Conservation (phyloP, 73 alveolate genomes). For the Stentor coeruleus region DNA sequence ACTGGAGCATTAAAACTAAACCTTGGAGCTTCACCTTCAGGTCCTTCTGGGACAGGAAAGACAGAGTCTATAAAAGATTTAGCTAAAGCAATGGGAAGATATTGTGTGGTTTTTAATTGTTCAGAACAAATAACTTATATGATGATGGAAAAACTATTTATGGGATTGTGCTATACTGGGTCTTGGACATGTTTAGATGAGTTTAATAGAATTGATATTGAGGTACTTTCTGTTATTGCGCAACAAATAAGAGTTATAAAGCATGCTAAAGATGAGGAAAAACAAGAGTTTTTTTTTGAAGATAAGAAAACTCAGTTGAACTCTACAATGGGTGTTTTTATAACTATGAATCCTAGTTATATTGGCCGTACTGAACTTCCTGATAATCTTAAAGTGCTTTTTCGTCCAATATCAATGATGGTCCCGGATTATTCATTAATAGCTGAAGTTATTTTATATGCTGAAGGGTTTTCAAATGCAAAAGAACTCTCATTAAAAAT, state of each 20-base stretch:
- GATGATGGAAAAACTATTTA: conserved; percentile 92
- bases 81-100: conserved; percentile 92
- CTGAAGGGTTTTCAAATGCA: conserved; percentile 94
- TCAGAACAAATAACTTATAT: conserved; percentile 90
- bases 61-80: conserved; percentile 95
- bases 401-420: conserved; percentile 99
- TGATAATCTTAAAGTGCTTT: conserved; percentile 93
- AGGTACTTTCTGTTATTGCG: conserved; percentile 97
- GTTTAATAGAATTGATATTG: conserved; percentile 96
- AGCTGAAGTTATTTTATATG: conserved; percentile 94
- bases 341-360: conserved; percentile 99
- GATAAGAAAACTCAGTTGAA: conserved; percentile 93
- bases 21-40: conserved; percentile 97
- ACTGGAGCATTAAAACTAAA: conserved; percentile 94
- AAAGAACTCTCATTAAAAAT: conserved; percentile 91
- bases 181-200: conserved; percentile 99
- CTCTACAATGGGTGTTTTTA: conserved; percentile 89
- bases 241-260: conserved; percentile 93
- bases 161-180: conserved; percentile 94
- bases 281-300: conserved; percentile 91
- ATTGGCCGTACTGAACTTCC: conserved; percentile 99
- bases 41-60: conserved; percentile 98
- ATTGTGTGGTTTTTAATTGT: conserved; percentile 84
- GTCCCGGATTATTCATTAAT: conserved; percentile 97
- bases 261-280: conserved; percentile 83